phyloP scores from a whole-genome alignment of 768 basidiomycete species.

The Asterophora parasitica region DNA sequence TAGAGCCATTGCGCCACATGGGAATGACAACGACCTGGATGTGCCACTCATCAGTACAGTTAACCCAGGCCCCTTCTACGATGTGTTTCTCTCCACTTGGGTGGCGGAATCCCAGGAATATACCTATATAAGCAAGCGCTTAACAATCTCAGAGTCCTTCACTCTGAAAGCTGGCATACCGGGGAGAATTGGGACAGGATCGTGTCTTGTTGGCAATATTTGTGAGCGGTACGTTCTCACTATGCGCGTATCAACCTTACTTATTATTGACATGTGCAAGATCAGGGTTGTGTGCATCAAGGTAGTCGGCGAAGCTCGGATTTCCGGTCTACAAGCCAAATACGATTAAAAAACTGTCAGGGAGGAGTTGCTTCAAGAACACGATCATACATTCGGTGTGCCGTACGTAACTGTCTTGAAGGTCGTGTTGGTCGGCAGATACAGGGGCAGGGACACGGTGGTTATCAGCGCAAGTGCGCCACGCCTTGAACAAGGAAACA shows the following conservation, averaged over 20 bases:
- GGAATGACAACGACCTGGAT: background rate
- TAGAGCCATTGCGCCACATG: too few relatives aligned
- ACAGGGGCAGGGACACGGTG: slow-evolving; percentile 34
- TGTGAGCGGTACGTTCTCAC: too few relatives aligned
- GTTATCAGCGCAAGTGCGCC: too few relatives aligned
- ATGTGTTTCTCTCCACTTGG: slow-evolving; percentile 28
- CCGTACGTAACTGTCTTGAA: slow-evolving; percentile 18
- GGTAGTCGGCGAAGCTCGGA: slow-evolving; percentile 49
- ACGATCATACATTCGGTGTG: slow-evolving; percentile 3
- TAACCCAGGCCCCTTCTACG: slow-evolving; percentile 13
- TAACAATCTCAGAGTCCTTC: background rate
- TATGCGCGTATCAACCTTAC: too few relatives aligned
- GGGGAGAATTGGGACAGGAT: slow-evolving; percentile 28
- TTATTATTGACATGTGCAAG: slow-evolving; percentile 48
- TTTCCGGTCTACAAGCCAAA: slow-evolving; percentile 46
- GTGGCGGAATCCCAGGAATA: slow-evolving; percentile 26
- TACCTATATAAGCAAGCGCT: too few relatives aligned
- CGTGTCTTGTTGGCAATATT: slow-evolving; percentile 15
- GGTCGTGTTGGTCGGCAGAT: slow-evolving; percentile 24
- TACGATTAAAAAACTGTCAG: too few relatives aligned
- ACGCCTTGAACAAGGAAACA: too few relatives aligned
- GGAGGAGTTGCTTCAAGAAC: background rate
- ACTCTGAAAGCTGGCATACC: slow-evolving; percentile 15
- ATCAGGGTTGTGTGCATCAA: slow-evolving; percentile 35
- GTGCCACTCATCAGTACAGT: slow-evolving; percentile 15